These are phyloP conservation scores for Ceratobasidium sp. DNA, from an alignment of 1,284 basidiomycete genomes.

Conservation along the genomic window DNA sequence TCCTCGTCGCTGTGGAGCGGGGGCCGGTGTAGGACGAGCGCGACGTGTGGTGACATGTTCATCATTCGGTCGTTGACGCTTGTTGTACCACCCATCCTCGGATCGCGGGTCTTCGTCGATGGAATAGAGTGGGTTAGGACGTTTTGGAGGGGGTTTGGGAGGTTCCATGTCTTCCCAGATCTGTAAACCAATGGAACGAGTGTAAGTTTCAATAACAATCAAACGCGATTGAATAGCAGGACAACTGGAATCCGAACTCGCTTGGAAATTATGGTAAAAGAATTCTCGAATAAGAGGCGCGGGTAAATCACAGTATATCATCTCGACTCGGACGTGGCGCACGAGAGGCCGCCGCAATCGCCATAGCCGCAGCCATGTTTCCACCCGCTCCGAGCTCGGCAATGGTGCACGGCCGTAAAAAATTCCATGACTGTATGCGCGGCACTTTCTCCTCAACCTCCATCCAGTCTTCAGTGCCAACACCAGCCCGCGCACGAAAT, in stretches of 20 bases:
- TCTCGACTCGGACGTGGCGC: background rate
- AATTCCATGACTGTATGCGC: background rate
- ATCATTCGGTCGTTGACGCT: slow-evolving; percentile 11
- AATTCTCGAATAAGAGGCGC: background rate
- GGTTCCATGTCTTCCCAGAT: slow-evolving; percentile 36
- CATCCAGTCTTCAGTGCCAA: background rate
- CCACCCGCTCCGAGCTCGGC: slow-evolving; percentile 8
- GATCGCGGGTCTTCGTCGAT: background rate
- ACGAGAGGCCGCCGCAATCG: background rate
- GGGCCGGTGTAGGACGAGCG: background rate
- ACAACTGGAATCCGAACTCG: background rate
- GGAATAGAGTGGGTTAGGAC: background rate
- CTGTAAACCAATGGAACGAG: background rate
- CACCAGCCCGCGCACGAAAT: slow-evolving; percentile 9
- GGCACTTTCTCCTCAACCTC: background rate
- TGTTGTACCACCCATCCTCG: slow-evolving; percentile 16
- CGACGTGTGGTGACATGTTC: slow-evolving; percentile 5
- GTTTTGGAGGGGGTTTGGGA: slow-evolving; percentile 17
- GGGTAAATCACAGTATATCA: background rate
- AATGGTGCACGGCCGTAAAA: slow-evolving; percentile 3
- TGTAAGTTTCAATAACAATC: background rate
- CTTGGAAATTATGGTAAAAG: background rate
- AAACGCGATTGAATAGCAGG: background rate
- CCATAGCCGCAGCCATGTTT: slow-evolving; percentile 3
- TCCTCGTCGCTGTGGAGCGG: background rate